A percentile compares a stretch with the other conserved stretches of the same genome.
phyloP scores from a whole-genome alignment of 495 filamentous ascomycete genomes.

The Neurospora hispaniola region DNA sequence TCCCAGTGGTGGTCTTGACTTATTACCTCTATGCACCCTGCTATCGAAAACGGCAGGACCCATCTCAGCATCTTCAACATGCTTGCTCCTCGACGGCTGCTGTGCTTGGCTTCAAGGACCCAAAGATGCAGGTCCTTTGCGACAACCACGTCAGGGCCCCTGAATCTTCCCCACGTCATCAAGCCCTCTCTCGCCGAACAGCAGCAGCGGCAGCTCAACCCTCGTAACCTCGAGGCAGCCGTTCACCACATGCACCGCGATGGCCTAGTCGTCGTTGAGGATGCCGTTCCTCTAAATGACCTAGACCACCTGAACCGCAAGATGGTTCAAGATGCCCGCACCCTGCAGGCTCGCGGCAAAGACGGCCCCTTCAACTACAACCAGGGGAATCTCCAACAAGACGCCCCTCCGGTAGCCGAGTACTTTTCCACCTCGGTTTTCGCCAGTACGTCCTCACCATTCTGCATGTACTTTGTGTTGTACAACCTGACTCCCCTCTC shows the following conservation, averaged over 20 bases:
- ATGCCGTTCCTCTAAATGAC: conserved; percentile 31
- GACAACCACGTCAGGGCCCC: neutral
- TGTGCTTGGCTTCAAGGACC: neutral
- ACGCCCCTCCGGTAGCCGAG: conserved; percentile 30
- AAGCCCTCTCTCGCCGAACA: conserved; percentile 14
- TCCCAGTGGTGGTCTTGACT: neutral
- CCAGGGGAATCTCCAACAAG: conserved; percentile 46
- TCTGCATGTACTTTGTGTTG: neutral
- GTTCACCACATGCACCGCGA: conserved; percentile 39
- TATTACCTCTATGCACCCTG: conserved; percentile 2
- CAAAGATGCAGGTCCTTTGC: neutral
- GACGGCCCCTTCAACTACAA: conserved; percentile 42
- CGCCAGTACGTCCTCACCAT: conserved; percentile 21
- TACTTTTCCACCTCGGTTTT: conserved; percentile 35
- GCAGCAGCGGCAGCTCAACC: conserved; percentile 9
- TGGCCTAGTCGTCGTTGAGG: conserved; percentile 48
- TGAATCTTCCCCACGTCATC: conserved; percentile 1
- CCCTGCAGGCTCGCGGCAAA: conserved; percentile 31
- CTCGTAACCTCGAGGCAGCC: conserved; percentile 40
- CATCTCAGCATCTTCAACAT: conserved; percentile 5
- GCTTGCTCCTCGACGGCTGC: conserved; percentile 5
- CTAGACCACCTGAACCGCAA: conserved; percentile 40
- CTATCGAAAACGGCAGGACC: conserved; percentile 1
- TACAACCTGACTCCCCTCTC: neutral
- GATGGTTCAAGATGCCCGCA: conserved; percentile 41